Evolutionary conservation across 192 early-diverging fungal species (phyloP).

Genomic region (Nowakowskiella sp.): DNA sequence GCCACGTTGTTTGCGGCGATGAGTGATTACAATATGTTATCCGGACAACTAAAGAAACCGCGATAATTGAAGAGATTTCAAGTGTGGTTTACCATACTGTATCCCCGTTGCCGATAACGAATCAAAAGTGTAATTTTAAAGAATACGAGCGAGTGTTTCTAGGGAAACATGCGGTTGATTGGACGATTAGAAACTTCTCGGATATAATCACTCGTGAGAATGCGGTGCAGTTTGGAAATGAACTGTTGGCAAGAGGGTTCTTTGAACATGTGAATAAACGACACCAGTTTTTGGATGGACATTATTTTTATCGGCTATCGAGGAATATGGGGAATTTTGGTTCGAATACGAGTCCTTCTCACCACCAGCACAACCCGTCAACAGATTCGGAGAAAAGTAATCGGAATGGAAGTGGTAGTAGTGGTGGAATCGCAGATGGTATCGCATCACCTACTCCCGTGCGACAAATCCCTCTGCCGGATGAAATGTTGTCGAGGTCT

Average conservation of each 20-base stretch:
- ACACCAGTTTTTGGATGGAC: slow-evolving; percentile 79
- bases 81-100: slow-evolving; percentile 61
- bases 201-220: slow-evolving; percentile 67
- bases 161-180: slow-evolving; percentile 82
- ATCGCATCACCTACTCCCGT: too few relatives aligned
- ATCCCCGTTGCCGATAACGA: slow-evolving; percentile 58
- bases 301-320: slow-evolving; percentile 74
- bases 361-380: background rate
- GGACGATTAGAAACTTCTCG: slow-evolving; percentile 69
- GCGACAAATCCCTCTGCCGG: too few relatives aligned
- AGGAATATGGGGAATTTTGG: too few relatives aligned
- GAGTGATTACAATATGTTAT: too few relatives aligned
- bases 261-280: slow-evolving; percentile 44
- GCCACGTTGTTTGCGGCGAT: too few relatives aligned
- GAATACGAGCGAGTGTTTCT: slow-evolving; percentile 65
- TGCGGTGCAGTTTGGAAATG: slow-evolving; percentile 72
- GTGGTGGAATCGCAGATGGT: too few relatives aligned
- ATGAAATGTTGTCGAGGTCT: too few relatives aligned
- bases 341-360: too few relatives aligned
- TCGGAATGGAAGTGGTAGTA: too few relatives aligned
- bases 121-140: slow-evolving; percentile 79
- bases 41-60: too few relatives aligned
- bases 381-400: background rate
- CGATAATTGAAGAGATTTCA: slow-evolving; percentile 48
- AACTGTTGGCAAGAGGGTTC: slow-evolving; percentile 64